These are phyloP conservation scores for Colletotrichum chrysophilum DNA, from an alignment of 2,329 filamentous ascomycete genomes.

Conservation along the genomic window DNA sequence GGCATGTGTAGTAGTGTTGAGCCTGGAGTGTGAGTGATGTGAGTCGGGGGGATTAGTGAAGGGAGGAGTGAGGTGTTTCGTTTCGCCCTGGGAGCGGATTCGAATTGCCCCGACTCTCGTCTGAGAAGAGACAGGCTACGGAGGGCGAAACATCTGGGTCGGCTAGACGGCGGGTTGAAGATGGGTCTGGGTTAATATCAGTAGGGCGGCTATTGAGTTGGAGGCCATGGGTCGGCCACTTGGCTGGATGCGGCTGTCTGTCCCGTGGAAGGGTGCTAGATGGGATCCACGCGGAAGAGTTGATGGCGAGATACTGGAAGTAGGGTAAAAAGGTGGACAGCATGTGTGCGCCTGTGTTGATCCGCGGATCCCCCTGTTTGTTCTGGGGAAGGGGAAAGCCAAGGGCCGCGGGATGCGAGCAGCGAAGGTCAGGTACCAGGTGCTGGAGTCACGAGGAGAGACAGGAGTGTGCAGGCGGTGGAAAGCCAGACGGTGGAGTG, in stretches of 20 bases:
- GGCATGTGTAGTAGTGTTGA: background rate
- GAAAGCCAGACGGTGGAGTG: background rate
- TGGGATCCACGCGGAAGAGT: background rate
- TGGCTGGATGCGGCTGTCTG: background rate
- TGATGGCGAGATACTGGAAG: background rate
- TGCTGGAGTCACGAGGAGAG: background rate
- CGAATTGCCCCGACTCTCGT: background rate
- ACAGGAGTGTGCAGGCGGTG: background rate
- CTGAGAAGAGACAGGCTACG: background rate
- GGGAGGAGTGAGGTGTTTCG: background rate
- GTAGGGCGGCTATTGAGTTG: background rate
- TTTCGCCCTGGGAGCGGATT: constrained; percentile 1
- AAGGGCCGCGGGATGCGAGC: background rate
- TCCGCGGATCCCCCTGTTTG: background rate
- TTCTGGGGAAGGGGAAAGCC: background rate
- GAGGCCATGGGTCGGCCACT: background rate
- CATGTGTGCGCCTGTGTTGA: background rate
- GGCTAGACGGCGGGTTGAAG: background rate
- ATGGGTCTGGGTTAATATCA: background rate
- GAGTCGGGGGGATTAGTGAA: background rate
- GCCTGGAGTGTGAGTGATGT: background rate
- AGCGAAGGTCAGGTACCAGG: background rate
- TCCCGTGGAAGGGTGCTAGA: background rate
- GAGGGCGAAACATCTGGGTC: background rate
- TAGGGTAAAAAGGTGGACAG: background rate